Base-by-base conservation (phyloP, 78 protist species). In the Emiliania huxleyi region DNA sequence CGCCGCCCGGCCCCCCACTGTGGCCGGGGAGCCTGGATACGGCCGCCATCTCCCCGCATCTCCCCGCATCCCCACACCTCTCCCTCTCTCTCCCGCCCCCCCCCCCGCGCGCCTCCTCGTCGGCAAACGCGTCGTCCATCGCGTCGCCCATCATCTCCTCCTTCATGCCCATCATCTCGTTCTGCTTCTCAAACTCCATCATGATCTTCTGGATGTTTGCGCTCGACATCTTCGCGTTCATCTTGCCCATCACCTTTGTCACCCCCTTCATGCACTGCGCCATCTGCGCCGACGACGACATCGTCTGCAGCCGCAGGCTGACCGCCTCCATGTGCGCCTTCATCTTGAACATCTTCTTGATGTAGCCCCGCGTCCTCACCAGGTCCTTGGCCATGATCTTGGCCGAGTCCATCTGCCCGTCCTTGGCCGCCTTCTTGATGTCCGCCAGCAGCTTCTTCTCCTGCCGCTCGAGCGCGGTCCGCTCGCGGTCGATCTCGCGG, bases 111-210 rank as follows among this genome's bases (percentile, higher is more conserved):
- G n/a, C n/a, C n/a, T 40, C 94, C 0, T 93, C 98, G 25, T 96
- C 98, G 56, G 94, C 98, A 93, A 98, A 91, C 29, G 95, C 98
- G 56, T 95, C 97, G 91, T 97, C 99, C 87, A 98, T 94, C 11
- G 98, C 95, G 69, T 98, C 99, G 43, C 55, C 69, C 98, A 98
- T 96, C 99, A 98, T 98, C 94, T 98, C 99, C 43, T 96, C 49
- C 25, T 87, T 43, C 71, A 46, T 84, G 22, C 44, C 98, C 98
- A 98, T 96, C 89, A 93, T 94, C 77, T 97, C 99, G 43, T 91
- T 90, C 73, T 97, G 96, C 75, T 91, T 85, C 94, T 97, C 99
- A 90, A 98, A 98, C 77, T 98, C 99, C 97, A 94, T 94, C 99
- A 98, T 98, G 91, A 98, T 96, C 93, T 95, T 90, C 90, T 97